Evolutionary conservation across 768 basidiomycete species (phyloP).

Genomic region (Strobilomyces dryophilus): DNA sequence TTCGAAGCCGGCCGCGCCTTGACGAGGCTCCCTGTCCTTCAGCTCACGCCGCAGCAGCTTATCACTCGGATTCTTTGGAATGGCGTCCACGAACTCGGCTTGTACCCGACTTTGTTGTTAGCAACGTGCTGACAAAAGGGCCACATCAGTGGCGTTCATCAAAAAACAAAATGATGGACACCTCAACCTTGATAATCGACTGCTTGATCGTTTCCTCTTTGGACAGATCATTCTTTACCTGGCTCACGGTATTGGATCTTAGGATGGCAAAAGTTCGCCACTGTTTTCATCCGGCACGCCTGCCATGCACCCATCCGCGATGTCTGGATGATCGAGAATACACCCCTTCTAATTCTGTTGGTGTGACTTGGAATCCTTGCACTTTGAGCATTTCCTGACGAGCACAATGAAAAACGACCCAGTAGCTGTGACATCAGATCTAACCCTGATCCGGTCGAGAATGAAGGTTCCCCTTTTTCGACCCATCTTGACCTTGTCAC

Average conservation of each 20-base stretch:
- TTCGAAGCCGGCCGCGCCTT: constrained; percentile 18
- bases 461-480: constrained; percentile 59
- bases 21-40: constrained; percentile 37
- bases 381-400: constrained; percentile 69
- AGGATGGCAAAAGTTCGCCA: constrained; percentile 71
- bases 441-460: constrained; percentile 72
- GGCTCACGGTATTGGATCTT: constrained; percentile 34
- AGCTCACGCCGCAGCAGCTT: constrained; percentile 57
- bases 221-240: constrained; percentile 31
- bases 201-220: constrained; percentile 33
- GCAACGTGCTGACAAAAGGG: constrained; percentile 46
- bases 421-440: background rate
- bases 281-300: constrained; percentile 69
- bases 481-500: constrained; percentile 67
- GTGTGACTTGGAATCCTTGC: constrained; percentile 53
- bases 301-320: constrained; percentile 61
- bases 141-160: background rate
- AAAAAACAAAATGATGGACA: background rate
- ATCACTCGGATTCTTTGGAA: constrained; percentile 73
- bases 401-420: background rate
- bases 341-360: constrained; percentile 67
- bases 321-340: constrained; percentile 55
- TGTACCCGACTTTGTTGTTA: constrained; percentile 56
- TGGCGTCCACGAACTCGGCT: constrained; percentile 58
- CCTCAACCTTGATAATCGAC: constrained; percentile 51